Evolutionary conservation across 371 early-diverging fungal species (phyloP), one percentile per base, ranked within the genome.

Genomic region (Mucor mucedo): DNA sequence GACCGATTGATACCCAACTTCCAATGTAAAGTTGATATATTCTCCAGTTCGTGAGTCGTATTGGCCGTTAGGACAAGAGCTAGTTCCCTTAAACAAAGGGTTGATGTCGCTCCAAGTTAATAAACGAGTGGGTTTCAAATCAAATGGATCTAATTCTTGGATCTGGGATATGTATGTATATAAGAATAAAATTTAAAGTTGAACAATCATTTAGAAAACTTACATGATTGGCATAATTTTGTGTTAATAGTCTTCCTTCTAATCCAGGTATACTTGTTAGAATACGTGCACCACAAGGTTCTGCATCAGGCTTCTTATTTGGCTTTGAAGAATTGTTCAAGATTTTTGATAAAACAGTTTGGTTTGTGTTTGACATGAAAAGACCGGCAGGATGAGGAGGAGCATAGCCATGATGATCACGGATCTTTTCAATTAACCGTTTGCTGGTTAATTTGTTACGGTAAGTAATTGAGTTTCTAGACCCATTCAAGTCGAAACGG

Each of bases 121-220:
- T 27, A 85, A 69, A n/a, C 86, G 84, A 9, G 79, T 72, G 16
- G 92, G 91, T 9, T 81, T 84, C 63, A 93, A 70, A 58, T 89
- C 92, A 62, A 82, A 84, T 14, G 91, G 83, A 75, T 91, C 92
- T 48, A 93, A 75, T 66, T 88, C 89, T 62, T 91, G 89, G 55
- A 92, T 70, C 70, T 86, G 64, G 48, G 40, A 48, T 16, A 42
- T 60, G 28, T 60, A 42, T n/a, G 70, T 14, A 35, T 35, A 41
- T 9, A 33, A 9, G 29, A 16, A 13, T 47, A 40, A 29, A 27
- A 54, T 21, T 21, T 21, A 21, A 21, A 21, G 21, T 21, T 21
- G 21, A 21, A 21, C 21, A 21, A 21, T 21, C 21, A 21, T 21
- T 21, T 21, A 21, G 21, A 21, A 21, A 21, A 58, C 67, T 70